Conservation (phyloP, 116 monocot genomes). For the Thalassia testudinum region DNA sequence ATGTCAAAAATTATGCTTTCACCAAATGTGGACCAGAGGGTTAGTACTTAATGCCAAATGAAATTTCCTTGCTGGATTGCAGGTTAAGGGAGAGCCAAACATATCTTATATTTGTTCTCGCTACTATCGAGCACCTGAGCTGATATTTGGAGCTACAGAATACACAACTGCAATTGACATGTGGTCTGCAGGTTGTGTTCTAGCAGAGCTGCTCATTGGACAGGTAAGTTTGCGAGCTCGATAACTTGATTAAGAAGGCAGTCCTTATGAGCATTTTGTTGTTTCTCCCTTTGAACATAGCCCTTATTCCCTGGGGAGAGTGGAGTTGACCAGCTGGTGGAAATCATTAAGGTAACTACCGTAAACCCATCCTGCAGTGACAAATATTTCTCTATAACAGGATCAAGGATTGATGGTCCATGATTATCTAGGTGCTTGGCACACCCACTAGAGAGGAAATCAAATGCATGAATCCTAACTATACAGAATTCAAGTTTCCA, state of each 20-base stretch:
- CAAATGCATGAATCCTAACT: slow-evolving; percentile 93
- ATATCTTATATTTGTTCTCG: slow-evolving; percentile 86
- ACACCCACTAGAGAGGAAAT: slow-evolving; percentile 97
- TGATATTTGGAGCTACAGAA: slow-evolving; percentile 89
- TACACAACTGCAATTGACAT: slow-evolving; percentile 88
- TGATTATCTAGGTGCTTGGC: slow-evolving; percentile 40
- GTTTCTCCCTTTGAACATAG: slow-evolving; percentile 14
- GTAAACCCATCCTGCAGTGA: too few relatives aligned
- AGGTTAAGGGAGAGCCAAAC: slow-evolving; percentile 93
- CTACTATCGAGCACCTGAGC: slow-evolving; percentile 87
- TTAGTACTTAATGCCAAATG: too few relatives aligned
- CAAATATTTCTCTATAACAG: too few relatives aligned
- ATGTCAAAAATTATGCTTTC: too few relatives aligned
- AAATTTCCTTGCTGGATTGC: background rate
- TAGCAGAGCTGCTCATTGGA: slow-evolving; percentile 81
- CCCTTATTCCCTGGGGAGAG: slow-evolving; percentile 92
- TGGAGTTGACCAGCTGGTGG: slow-evolving; percentile 90
- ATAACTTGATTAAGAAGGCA: too few relatives aligned
- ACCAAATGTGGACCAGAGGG: too few relatives aligned
- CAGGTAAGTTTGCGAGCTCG: slow-evolving; percentile 19
- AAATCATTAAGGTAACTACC: slow-evolving; percentile 69
- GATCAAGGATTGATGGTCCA: background rate
- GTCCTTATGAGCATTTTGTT: background rate
- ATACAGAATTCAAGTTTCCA: slow-evolving; percentile 85
- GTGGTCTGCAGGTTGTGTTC: slow-evolving; percentile 88